Evolutionary conservation across 1,284 basidiomycete genomes (phyloP), one percentile per base, ranked within the genome.

Genomic region (Ustilago tritici): DNA sequence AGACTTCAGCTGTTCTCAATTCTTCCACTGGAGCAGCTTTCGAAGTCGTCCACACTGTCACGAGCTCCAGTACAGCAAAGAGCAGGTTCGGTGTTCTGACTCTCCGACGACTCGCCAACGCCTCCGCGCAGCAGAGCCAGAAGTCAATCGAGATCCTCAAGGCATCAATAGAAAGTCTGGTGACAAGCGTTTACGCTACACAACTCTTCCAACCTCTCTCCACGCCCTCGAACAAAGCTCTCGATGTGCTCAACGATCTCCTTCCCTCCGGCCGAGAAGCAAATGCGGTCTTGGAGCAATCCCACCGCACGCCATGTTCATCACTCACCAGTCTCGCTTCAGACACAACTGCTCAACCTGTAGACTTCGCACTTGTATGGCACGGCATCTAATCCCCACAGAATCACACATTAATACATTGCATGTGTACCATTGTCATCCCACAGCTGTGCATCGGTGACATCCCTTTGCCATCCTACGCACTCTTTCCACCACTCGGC

Each of bases 281-380:
- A 2, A 41, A 17, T 10, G 15, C 6, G 10, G 15, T 61, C 14
- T 59, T 65, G 3, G 31, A 53, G 10, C 36, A 46, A 38, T 14
- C 57, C 6, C 65, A 68, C 4, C 34, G 36, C 10, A 38, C 77
- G 35, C 61, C 75, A 31, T 69, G 71, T 52, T 61, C 63, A n/a
- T 17, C 23, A 7, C 19, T 76, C 0, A 62, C 70, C 61, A 60
- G 19, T 23, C 56, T 61, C 19, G 14, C 52, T 8, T 31, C 47
- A 3, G 46, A 50, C 46, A 58, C 68, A 15, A 58, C 56, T 17
- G 19, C 59, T 4, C 53, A 59, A 4, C 28, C 23, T 11, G 36
- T 63, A 11, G 66, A 76, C 17, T 9, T 72, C 2, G 75, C 76
- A 7, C 38, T 80, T 3, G 43, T 72, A 40, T 80, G 76, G 76